Evolutionary conservation across 352 stramenopile species (phyloP).

Genomic region (Phytopythium vexans): DNA sequence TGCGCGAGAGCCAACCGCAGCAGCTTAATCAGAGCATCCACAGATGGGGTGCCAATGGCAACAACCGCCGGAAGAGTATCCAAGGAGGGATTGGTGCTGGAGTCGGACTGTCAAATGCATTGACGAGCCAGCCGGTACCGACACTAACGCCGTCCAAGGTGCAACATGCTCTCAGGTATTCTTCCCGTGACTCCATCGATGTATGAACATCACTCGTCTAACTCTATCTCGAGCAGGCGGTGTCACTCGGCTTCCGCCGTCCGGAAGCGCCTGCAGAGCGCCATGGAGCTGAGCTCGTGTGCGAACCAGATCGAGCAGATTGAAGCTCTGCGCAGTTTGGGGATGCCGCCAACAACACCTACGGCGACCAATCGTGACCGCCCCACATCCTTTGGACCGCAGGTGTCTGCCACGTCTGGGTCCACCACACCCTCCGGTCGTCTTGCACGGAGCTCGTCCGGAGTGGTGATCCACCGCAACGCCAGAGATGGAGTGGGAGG

Average conservation of each 20-base stretch:
- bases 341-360: not conserved
- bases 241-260: constrained; percentile 67
- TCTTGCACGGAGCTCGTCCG: not conserved
- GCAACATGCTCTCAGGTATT: constrained; percentile 20
- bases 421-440: not conserved
- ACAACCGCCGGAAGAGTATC: too few species aligned
- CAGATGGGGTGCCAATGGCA: too few species aligned
- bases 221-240: constrained; percentile 21
- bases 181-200: too few species aligned
- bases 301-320: constrained; percentile 33
- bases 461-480: not conserved
- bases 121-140: too few species aligned
- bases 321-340: constrained; percentile 30
- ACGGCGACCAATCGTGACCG: not conserved
- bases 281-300: constrained; percentile 45
- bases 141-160: constrained; percentile 18
- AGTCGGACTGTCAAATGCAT: too few species aligned
- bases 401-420: too few species aligned
- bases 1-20: constrained; percentile 8
- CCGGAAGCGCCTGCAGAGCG: constrained; percentile 59
- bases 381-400: not conserved
- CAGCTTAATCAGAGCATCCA: constrained; percentile 1
- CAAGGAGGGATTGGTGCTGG: too few species aligned
- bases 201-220: not conserved
- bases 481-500: not conserved